phyloP scores from a whole-genome alignment of 2,329 filamentous ascomycete species.

The Cladosporium sp. region DNA sequence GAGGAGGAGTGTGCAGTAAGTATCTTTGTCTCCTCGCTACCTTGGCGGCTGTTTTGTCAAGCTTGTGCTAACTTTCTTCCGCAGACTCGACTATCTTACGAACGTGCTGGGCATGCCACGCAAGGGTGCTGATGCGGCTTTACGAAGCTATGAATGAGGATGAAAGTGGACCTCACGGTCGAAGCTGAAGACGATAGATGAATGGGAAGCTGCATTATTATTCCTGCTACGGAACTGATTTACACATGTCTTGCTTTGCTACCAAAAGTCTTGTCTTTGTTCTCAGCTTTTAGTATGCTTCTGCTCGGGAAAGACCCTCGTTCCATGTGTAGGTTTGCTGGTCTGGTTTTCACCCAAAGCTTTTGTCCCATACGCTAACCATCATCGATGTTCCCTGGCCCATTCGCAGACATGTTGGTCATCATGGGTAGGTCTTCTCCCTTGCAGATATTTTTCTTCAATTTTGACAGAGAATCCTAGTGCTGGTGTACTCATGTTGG shows the following conservation, averaged over 20 bases:
- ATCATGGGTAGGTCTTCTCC: background rate
- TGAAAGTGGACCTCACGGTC: background rate
- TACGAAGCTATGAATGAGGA: background rate
- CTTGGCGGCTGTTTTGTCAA: background rate
- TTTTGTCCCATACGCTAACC: background rate
- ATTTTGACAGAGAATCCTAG: background rate
- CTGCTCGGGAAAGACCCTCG: background rate
- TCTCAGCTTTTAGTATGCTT: background rate
- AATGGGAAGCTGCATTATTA: background rate
- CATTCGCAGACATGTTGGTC: background rate
- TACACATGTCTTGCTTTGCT: background rate
- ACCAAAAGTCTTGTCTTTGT: background rate
- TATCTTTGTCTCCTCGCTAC: slow-evolving; percentile 28
- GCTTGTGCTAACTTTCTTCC: slow-evolving; percentile 17
- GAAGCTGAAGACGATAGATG: background rate
- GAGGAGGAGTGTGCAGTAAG: slow-evolving; percentile 76
- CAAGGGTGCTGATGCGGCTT: slow-evolving; percentile 51
- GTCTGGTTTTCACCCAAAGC: background rate
- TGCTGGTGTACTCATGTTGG: background rate
- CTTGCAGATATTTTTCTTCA: background rate
- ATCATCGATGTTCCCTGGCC: background rate
- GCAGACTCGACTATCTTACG: slow-evolving; percentile 65
- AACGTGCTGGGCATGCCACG: slow-evolving; percentile 61
- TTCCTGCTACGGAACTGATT: background rate
- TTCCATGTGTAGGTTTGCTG: background rate